A percentile compares a stretch with the other conserved stretches of the same genome.
Evolutionary conservation across 129 eudicot species (phyloP).

Genomic region (Solidago caesia): DNA sequence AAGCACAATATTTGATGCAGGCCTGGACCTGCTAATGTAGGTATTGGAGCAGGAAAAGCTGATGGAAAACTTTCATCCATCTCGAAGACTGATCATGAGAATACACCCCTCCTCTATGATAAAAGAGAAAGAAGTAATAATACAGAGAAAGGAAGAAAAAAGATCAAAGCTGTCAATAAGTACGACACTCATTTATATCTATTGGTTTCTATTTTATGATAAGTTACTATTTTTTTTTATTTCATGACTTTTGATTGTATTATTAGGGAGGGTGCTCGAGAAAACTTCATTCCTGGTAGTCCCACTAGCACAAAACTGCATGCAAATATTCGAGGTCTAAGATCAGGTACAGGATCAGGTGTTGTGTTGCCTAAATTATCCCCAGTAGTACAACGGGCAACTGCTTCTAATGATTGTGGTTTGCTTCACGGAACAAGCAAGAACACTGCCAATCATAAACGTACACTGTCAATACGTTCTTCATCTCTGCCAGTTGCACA

Average conservation of each 20-base stretch:
- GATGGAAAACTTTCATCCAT: conserved; percentile 59
- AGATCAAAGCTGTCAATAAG: conserved; percentile 60
- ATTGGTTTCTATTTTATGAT: background rate
- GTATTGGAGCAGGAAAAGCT: conserved; percentile 49
- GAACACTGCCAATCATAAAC: conserved; percentile 52
- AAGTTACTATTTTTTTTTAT: background rate
- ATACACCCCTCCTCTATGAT: conserved; percentile 46
- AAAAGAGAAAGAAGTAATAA: conserved; percentile 51
- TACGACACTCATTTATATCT: conserved; percentile 30
- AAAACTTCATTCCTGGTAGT: conserved; percentile 60
- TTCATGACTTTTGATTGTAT: background rate
- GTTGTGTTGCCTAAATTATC: conserved; percentile 50
- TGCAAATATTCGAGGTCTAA: conserved; percentile 62
- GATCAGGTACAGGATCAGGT: conserved; percentile 43
- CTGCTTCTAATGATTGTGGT: conserved; percentile 67
- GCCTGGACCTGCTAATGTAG: conserved; percentile 57
- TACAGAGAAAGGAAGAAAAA: conserved; percentile 65
- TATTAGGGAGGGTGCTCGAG: conserved; percentile 53
- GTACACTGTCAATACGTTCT: conserved; percentile 61
- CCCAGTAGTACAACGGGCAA: conserved; percentile 44
- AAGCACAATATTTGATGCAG: conserved; percentile 34
- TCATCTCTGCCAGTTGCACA: conserved; percentile 85
- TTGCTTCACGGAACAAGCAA: conserved; percentile 56
- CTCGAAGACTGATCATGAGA: conserved; percentile 63
- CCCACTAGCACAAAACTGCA: conserved; percentile 57